Conservation (phyloP, 2,329 filamentous ascomycete species). For the Scedosporium apiospermum region DNA sequence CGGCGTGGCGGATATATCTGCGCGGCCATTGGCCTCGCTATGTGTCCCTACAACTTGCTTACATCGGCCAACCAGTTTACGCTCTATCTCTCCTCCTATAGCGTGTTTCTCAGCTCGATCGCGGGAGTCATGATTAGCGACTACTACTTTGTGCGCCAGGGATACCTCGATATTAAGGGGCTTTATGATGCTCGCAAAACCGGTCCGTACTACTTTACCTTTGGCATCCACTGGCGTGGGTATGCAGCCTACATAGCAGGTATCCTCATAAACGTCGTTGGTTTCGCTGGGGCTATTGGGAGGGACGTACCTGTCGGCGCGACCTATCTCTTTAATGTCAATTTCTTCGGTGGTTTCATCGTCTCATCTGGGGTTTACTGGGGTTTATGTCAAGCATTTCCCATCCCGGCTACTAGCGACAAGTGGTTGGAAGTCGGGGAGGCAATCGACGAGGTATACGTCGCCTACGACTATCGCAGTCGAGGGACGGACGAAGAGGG, state of each 20-base stretch:
- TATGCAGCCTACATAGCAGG: slow-evolving; percentile 76
- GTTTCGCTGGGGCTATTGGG: slow-evolving; percentile 77
- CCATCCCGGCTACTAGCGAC: slow-evolving; percentile 64
- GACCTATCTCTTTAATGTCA: slow-evolving; percentile 79
- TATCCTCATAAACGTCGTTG: slow-evolving; percentile 84
- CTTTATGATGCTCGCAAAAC: slow-evolving; percentile 63
- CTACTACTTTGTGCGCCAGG: slow-evolving; percentile 78
- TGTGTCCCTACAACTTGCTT: slow-evolving; percentile 80
- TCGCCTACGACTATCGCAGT: slow-evolving; percentile 28
- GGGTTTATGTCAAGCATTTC: slow-evolving; percentile 56
- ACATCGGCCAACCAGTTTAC: slow-evolving; percentile 72
- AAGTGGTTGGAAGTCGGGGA: slow-evolving; percentile 70
- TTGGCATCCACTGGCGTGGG: slow-evolving; percentile 72
- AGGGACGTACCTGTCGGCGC: slow-evolving; percentile 64
- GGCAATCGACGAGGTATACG: slow-evolving; percentile 43
- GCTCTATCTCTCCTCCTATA: slow-evolving; percentile 85
- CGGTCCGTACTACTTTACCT: slow-evolving; percentile 64
- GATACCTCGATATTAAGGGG: slow-evolving; percentile 68
- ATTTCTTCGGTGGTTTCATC: slow-evolving; percentile 81
- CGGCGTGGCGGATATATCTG: slow-evolving; percentile 82
- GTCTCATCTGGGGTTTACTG: slow-evolving; percentile 62
- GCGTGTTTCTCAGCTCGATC: slow-evolving; percentile 87
- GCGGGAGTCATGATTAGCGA: slow-evolving; percentile 85
- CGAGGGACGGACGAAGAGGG: not conserved
- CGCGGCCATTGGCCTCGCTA: slow-evolving; percentile 67